A percentile compares a stretch with the other conserved stretches of the same genome.
These are phyloP conservation scores for Rhytidhysteron rufulum DNA, from an alignment of 2,329 filamentous ascomycete genomes.

Conservation along the genomic window DNA sequence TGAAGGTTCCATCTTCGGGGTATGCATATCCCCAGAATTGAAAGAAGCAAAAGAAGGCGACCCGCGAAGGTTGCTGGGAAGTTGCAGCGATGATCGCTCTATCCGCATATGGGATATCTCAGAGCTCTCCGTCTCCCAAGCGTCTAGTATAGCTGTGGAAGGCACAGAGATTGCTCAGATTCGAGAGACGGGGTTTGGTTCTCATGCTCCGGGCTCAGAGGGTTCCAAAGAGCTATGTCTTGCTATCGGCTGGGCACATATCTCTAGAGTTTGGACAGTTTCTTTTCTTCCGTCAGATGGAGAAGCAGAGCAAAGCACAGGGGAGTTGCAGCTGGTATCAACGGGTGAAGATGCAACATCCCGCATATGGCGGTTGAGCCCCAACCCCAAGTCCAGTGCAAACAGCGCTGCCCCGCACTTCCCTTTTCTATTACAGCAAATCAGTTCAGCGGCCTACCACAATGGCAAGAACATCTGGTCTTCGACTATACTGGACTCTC, in stretches of 20 bases:
- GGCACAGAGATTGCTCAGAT: slow-evolving; percentile 19
- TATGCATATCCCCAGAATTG: slow-evolving; percentile 62
- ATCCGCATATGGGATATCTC: slow-evolving; percentile 84
- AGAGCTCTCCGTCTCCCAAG: slow-evolving; percentile 37
- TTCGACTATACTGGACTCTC: slow-evolving; percentile 8
- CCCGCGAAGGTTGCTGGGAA: slow-evolving; percentile 67
- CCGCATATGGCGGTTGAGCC: slow-evolving; percentile 59
- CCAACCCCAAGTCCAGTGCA: slow-evolving; percentile 2
- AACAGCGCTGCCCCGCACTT: not conserved
- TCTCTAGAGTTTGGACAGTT: slow-evolving; percentile 85
- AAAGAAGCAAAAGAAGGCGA: slow-evolving; percentile 22
- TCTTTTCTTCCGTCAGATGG: slow-evolving; percentile 53
- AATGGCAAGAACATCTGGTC: slow-evolving; percentile 92
- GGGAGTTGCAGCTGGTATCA: slow-evolving; percentile 56
- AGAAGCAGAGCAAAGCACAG: slow-evolving; percentile 24
- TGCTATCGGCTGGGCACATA: slow-evolving; percentile 77
- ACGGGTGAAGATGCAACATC: slow-evolving; percentile 81
- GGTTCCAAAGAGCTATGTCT: slow-evolving; percentile 41
- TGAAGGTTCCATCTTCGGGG: slow-evolving; percentile 90
- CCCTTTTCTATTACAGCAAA: slow-evolving; percentile 46
- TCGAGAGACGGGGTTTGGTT: slow-evolving; percentile 45
- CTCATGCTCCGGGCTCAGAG: slow-evolving; percentile 21
- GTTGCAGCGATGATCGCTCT: slow-evolving; percentile 92
- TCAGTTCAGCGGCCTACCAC: slow-evolving; percentile 61
- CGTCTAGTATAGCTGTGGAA: slow-evolving; percentile 19